phyloP scores from a whole-genome alignment of 129 eudicot genomes.

The Tagetes erecta region DNA sequence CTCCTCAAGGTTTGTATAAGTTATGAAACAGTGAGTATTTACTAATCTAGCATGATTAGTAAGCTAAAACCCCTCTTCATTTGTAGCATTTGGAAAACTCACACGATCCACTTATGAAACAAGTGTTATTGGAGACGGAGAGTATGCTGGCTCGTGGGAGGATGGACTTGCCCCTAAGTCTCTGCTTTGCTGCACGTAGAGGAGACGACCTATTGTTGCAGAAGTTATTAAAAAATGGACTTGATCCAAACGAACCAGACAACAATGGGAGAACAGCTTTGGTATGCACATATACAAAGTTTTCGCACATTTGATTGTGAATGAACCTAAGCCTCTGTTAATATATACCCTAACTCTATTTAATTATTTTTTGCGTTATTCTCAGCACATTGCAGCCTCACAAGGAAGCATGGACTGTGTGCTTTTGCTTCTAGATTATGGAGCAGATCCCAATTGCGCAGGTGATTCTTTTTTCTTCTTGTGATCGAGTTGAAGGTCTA shows the following conservation, averaged over 20 bases:
- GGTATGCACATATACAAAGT: conserved; percentile 36
- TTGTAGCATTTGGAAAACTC: conserved; percentile 60
- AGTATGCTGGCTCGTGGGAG: conserved; percentile 75
- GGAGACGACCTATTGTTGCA: conserved; percentile 79
- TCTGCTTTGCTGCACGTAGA: conserved; percentile 80
- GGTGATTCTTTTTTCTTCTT: conserved; percentile 43
- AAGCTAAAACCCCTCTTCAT: background rate
- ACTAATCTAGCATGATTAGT: background rate
- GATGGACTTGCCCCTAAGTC: conserved; percentile 85
- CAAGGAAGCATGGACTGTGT: conserved; percentile 86
- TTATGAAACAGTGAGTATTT: background rate
- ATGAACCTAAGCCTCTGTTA: background rate
- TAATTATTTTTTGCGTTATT: conserved; percentile 10
- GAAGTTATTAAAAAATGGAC: conserved; percentile 72
- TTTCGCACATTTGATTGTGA: background rate
- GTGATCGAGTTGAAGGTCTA: background rate
- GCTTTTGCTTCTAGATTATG: conserved; percentile 77
- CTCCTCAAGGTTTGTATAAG: conserved; percentile 55
- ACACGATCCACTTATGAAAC: conserved; percentile 56
- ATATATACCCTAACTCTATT: no score
- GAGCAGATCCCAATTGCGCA: conserved; percentile 80
- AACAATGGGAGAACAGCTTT: conserved; percentile 83
- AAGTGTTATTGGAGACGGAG: conserved; percentile 57
- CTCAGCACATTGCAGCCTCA: conserved; percentile 93
- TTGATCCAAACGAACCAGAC: conserved; percentile 91